A percentile compares a stretch with the other conserved stretches of the same genome.
Evolutionary conservation across 2,329 filamentous ascomycete genomes (phyloP).

Genomic region (Colletotrichum gigasporum): DNA sequence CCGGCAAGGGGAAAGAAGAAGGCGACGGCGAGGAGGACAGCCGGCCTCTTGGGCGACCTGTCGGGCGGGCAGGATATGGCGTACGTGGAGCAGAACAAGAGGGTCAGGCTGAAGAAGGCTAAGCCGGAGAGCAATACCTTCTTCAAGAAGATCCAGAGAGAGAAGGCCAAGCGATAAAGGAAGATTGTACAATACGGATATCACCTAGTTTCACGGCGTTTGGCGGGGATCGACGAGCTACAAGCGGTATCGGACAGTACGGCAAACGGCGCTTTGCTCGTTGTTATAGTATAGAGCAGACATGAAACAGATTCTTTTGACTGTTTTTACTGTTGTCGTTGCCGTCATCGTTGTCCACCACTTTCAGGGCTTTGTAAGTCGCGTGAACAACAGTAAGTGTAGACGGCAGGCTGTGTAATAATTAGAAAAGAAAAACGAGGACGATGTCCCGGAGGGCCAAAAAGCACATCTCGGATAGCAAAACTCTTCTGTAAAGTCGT

Average conservation of each 20-base stretch:
- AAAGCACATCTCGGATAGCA: too few species aligned
- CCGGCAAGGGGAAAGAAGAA: slow-evolving; percentile 55
- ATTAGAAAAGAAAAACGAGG: too few species aligned
- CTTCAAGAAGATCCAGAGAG: slow-evolving; percentile 73
- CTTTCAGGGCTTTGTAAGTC: too few species aligned
- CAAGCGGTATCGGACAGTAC: neutral
- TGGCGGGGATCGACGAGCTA: too few species aligned
- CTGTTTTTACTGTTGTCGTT: too few species aligned
- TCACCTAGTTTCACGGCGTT: neutral
- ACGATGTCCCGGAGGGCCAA: too few species aligned
- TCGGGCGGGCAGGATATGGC: slow-evolving; percentile 97
- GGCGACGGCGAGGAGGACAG: slow-evolving; percentile 77
- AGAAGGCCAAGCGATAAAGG: slow-evolving; percentile 53
- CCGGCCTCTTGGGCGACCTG: slow-evolving; percentile 84
- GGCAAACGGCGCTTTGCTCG: slow-evolving; percentile 16
- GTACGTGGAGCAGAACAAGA: slow-evolving; percentile 87
- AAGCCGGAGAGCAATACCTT: slow-evolving; percentile 71
- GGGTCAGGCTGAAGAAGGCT: slow-evolving; percentile 69
- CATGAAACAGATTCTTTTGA: too few species aligned
- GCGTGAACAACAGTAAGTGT: too few species aligned
- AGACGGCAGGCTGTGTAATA: too few species aligned
- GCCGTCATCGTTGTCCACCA: too few species aligned
- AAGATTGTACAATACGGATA: slow-evolving; percentile 14
- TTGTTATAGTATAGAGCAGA: neutral
- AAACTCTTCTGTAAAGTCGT: too few species aligned